These are phyloP conservation scores for Vigna reflexopilosa DNA, from an alignment of 306 rosid species.

Conservation along the genomic window DNA sequence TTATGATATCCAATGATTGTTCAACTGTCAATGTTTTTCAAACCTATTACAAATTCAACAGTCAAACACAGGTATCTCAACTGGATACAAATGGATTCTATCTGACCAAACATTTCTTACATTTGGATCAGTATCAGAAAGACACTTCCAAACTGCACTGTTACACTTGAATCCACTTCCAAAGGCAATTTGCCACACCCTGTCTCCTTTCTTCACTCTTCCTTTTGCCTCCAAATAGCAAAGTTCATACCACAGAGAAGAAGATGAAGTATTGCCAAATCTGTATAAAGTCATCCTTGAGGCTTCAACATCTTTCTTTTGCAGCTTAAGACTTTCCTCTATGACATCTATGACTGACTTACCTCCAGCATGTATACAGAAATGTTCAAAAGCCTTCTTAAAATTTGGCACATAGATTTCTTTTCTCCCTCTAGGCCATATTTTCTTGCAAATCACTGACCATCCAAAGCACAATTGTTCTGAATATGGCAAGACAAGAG, in stretches of 20 bases:
- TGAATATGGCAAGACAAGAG: slow-evolving; percentile 69
- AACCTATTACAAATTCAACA: slow-evolving; percentile 34
- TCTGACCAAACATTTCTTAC: slow-evolving; percentile 71
- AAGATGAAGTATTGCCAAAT: slow-evolving; percentile 78
- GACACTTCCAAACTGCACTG: slow-evolving; percentile 76
- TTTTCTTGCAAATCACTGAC: slow-evolving; percentile 50
- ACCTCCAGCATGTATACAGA: slow-evolving; percentile 87
- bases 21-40: slow-evolving; percentile 14
- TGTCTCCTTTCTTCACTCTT: slow-evolving; percentile 63
- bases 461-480: slow-evolving; percentile 59
- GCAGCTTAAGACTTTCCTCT: slow-evolving; percentile 58
- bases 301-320: slow-evolving; percentile 70
- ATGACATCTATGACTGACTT: slow-evolving; percentile 68
- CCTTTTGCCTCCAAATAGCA: slow-evolving; percentile 74
- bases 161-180: slow-evolving; percentile 82
- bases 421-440: slow-evolving; percentile 40
- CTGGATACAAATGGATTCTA: slow-evolving; percentile 65
- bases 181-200: slow-evolving; percentile 75
- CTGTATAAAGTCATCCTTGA: slow-evolving; percentile 81
- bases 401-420: slow-evolving; percentile 62
- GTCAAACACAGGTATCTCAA: slow-evolving; percentile 47
- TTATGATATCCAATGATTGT: neutral
- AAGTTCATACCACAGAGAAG: slow-evolving; percentile 74
- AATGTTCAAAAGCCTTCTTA: slow-evolving; percentile 68
- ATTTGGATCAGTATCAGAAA: slow-evolving; percentile 58